Conservation (phyloP, 164 flowering plant species). For the Magnolia kwangsiensis region DNA sequence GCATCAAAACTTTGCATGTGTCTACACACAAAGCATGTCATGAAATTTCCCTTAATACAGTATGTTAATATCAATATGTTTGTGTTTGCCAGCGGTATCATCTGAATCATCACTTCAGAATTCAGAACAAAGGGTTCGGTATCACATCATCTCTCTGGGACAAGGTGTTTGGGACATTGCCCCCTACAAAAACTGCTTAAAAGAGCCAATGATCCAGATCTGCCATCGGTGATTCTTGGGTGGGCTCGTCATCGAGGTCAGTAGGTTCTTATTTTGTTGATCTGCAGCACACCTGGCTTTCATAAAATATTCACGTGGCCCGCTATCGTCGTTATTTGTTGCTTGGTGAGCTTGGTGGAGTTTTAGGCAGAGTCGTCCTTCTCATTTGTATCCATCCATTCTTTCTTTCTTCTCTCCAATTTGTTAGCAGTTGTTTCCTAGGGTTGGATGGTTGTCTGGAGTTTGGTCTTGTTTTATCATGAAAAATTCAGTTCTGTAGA, state of each 20-base stretch:
- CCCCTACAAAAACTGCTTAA: conserved; percentile 37
- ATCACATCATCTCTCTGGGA: conserved; percentile 92
- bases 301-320: neutral
- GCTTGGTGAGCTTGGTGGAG: neutral
- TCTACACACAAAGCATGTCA: no score
- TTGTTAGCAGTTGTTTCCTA: neutral
- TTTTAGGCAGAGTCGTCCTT: neutral
- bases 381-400: conserved; percentile 2
- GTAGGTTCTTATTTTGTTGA: neutral
- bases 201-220: conserved; percentile 31
- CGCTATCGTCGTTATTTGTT: neutral
- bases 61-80: neutral
- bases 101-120: conserved; percentile 88
- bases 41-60: no score
- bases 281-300: neutral
- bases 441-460: neutral
- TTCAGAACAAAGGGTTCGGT: conserved; percentile 82
- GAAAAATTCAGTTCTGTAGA: neutral
- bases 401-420: neutral
- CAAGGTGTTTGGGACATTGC: conserved; percentile 79
- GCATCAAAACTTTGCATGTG: no score
- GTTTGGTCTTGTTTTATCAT: neutral
- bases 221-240: neutral
- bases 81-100: conserved; percentile 66
- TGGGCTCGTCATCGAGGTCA: neutral